Conservation (phyloP, 768 basidiomycete species). For the Suillus paluster region DNA sequence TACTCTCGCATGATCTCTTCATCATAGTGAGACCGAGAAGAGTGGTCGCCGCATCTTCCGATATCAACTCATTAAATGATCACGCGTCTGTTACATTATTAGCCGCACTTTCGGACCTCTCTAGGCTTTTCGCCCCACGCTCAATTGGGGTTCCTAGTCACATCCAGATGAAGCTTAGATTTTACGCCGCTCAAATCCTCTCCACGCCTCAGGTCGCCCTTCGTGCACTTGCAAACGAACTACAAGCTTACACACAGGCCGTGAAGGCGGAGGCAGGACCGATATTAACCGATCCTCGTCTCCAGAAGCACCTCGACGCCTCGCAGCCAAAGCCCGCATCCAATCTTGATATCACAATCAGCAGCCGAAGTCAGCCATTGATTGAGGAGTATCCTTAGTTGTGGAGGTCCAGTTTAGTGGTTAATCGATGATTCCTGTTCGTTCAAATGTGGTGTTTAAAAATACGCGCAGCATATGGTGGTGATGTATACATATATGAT, state of each 20-base stretch:
- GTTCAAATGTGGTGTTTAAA: neutral
- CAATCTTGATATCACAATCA: neutral
- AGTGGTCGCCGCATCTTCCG: conserved; percentile 21
- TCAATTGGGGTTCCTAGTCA: conserved; percentile 40
- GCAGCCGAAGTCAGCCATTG: neutral
- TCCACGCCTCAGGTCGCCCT: conserved; percentile 51
- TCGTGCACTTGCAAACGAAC: conserved; percentile 47
- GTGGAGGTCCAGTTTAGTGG: neutral
- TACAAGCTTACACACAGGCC: conserved; percentile 11
- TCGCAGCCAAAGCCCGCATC: neutral
- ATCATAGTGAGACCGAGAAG: conserved; percentile 53
- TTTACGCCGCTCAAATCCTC: conserved; percentile 68
- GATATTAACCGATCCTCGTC: neutral
- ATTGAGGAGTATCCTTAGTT: neutral
- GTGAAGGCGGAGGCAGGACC: neutral
- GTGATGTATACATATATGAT: neutral
- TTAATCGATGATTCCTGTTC: neutral
- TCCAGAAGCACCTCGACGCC: too few relatives aligned
- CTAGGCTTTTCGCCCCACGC: conserved; percentile 21
- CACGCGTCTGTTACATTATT: conserved; percentile 21
- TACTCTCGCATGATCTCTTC: conserved; percentile 61
- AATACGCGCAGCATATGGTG: neutral
- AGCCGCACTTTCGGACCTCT: conserved; percentile 32
- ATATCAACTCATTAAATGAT: conserved; percentile 7
- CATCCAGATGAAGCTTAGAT: conserved; percentile 63